phyloP scores from a whole-genome alignment of 768 basidiomycete species.

The Pulveroboletus frians region DNA sequence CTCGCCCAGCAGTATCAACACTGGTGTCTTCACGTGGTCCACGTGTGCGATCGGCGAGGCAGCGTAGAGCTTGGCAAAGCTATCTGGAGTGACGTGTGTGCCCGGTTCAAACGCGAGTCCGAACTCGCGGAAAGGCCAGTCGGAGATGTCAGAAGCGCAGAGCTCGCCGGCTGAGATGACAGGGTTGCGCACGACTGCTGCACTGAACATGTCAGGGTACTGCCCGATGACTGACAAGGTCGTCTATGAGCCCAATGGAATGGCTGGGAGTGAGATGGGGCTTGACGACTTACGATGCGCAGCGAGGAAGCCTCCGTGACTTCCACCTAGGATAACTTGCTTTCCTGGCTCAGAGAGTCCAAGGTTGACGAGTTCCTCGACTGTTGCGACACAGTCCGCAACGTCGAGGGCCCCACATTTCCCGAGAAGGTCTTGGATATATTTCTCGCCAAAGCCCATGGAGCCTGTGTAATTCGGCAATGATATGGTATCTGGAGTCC shows the following conservation, averaged over 20 bases:
- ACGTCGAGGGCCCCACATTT: constrained; percentile 61
- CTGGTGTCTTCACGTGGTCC: constrained; percentile 45
- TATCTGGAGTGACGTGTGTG: constrained; percentile 40
- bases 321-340: constrained; percentile 48
- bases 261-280: neutral
- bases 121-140: constrained; percentile 53
- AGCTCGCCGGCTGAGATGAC: constrained; percentile 60
- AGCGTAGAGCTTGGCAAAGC: constrained; percentile 39
- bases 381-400: constrained; percentile 54
- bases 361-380: constrained; percentile 36
- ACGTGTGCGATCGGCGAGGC: constrained; percentile 56
- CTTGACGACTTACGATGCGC: constrained; percentile 45
- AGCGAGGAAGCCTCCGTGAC: constrained; percentile 64
- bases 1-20: constrained; percentile 56
- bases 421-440: constrained; percentile 36
- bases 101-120: constrained; percentile 32
- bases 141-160: constrained; percentile 58
- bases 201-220: constrained; percentile 56
- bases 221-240: constrained; percentile 51
- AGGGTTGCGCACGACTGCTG: constrained; percentile 62
- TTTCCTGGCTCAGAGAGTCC: constrained; percentile 36
- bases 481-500: constrained; percentile 47
- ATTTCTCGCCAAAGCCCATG: constrained; percentile 58
- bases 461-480: constrained; percentile 46
- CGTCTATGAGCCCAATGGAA: neutral